phyloP scores from a whole-genome alignment of 106 monocot species.

The Dioscorea alata region DNA sequence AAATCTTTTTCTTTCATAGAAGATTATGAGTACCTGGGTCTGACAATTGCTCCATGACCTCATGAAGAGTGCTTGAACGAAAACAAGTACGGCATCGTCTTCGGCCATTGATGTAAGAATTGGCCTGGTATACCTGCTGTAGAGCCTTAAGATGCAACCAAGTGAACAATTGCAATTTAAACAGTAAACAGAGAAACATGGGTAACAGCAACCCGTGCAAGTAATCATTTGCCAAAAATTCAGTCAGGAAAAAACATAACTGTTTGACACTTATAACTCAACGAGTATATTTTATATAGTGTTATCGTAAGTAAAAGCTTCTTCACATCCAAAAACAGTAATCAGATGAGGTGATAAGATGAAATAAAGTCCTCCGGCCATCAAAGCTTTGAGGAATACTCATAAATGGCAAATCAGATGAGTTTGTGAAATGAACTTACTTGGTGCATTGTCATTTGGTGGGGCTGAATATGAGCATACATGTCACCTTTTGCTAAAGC shows the following conservation, averaged over 20 bases:
- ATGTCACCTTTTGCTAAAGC: conserved; percentile 21
- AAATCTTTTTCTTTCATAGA: background rate
- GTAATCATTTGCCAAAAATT: background rate
- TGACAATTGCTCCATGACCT: conserved; percentile 21
- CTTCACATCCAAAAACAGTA: too few species aligned
- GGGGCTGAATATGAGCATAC: conserved; percentile 23
- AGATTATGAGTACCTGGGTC: conserved; percentile 19
- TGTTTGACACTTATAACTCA: background rate
- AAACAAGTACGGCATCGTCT: conserved; percentile 23
- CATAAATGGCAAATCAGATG: background rate
- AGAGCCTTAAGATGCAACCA: conserved; percentile 12
- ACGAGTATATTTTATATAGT: too few species aligned
- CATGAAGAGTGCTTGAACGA: conserved; percentile 11
- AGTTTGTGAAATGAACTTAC: conserved; percentile 4
- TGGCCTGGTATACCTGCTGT: conserved; percentile 18
- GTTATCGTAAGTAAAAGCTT: too few species aligned
- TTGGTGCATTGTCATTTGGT: conserved; percentile 23
- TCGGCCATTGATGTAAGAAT: conserved; percentile 3
- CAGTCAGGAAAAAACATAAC: background rate
- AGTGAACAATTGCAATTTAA: background rate
- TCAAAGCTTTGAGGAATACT: background rate
- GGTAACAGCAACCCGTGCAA: background rate
- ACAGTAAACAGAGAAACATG: background rate
- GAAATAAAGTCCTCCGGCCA: background rate
- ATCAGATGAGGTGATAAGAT: too few species aligned